Base-by-base conservation (phyloP, 2,329 filamentous ascomycete species). In the Lachnellula occidentalis region DNA sequence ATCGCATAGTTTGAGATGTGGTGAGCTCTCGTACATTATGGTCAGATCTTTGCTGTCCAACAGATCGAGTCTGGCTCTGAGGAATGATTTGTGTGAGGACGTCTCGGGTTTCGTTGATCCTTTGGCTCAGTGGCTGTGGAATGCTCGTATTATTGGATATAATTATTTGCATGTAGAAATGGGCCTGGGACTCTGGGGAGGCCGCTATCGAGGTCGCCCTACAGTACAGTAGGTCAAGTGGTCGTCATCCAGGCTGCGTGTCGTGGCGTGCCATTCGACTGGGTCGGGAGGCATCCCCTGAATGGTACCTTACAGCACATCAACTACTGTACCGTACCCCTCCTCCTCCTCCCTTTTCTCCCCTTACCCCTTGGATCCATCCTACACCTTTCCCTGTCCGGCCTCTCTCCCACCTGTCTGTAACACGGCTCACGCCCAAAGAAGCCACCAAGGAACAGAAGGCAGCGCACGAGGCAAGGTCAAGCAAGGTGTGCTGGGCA, bases 361-460 rank as follows among this genome's bases (percentile, higher is more conserved):
- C 15, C 37, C 39, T 22, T 19, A 39, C 36, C 37, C 4, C 39
- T 36, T 49, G 24, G 14, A 7, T 43, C 39, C 41, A 31, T 47
- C 42, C 31, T 34, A 27, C 34, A 8, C 41, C 48, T 50, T 58
- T 43, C 57, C 54, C 31, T 41, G 45, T 54, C 54, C 31, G 56
- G 51, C 45, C 43, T 42, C 50, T 51, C 53, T 56, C 54, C 49
- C 54, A 57, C 57, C 56, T n/a, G 46, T 55, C 51, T 63, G 61
- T 63, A 60, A 63, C 61, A 56, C 42, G 51, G 22, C 47, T 45
- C 47, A 57, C 54, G 53, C 58, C 50, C 46, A 45, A 27, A 41
- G 43, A 45, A 57, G 52, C 51, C 52, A 55, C 50, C 50, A 46
- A 27, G 43, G 43, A 46, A 34, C 11, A 21, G 27, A 46, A 14